These are phyloP conservation scores for Talaromyces wortmannii DNA, from an alignment of 495 filamentous ascomycete genomes.

Conservation along the genomic window DNA sequence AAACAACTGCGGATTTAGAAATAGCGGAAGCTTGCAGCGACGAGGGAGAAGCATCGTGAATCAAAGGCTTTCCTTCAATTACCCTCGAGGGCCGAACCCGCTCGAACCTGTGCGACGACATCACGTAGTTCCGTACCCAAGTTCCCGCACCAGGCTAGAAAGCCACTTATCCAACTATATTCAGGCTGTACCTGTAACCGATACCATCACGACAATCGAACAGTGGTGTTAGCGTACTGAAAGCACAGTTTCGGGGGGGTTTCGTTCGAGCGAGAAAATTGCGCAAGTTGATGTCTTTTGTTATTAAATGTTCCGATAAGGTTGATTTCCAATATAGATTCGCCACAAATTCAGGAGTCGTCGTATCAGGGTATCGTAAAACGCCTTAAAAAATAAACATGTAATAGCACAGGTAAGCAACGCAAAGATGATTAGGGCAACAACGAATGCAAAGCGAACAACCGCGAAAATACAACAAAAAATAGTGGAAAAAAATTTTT, in stretches of 20 bases:
- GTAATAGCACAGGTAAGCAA: too few species aligned
- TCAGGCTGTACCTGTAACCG: background rate
- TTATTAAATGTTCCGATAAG: too few species aligned
- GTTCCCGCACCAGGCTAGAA: slow-evolving; percentile 19
- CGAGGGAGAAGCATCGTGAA: slow-evolving; percentile 18
- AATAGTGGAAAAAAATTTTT: too few species aligned
- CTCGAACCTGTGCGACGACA: slow-evolving; percentile 27
- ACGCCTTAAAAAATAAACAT: too few species aligned
- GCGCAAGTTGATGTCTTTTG: too few species aligned
- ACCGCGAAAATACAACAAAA: too few species aligned
- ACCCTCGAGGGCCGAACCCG: slow-evolving; percentile 26
- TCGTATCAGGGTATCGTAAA: too few species aligned
- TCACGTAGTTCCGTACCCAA: slow-evolving; percentile 20
- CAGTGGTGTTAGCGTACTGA: background rate
- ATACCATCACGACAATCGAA: background rate
- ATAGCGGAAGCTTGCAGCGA: slow-evolving; percentile 11
- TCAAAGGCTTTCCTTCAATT: slow-evolving; percentile 16
- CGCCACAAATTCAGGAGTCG: too few species aligned
- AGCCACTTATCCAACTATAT: slow-evolving; percentile 17
- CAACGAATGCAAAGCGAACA: too few species aligned
- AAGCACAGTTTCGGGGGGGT: background rate
- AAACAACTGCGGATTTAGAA: slow-evolving; percentile 8
- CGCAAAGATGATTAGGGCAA: too few species aligned
- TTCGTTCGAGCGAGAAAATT: too few species aligned
- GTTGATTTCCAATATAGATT: too few species aligned